Evolutionary conservation across 495 filamentous ascomycete genomes (phyloP), one percentile per base, ranked within the genome.

Genomic region (Pseudomonodictys pantanalensis): DNA sequence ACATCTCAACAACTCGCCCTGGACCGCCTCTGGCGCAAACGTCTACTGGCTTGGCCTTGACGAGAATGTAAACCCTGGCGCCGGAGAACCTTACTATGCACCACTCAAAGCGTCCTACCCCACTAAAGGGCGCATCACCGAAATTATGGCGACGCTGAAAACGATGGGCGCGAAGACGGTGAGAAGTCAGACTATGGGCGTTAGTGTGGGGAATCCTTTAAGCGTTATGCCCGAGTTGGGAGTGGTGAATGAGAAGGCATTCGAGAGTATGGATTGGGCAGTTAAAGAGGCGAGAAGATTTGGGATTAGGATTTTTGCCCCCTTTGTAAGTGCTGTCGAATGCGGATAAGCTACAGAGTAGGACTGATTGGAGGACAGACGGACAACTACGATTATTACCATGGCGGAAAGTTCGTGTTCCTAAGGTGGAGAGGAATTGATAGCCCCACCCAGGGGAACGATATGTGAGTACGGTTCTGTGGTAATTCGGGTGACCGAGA

Each of bases 41-140:
- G 72, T 82, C 7, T 83, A 83, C 68, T 82, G 80, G 80, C 72
- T 82, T 20, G 79, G 80, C 1, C 73, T 83, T 0, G 79, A 83
- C 60, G 79, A 83, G 70, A 82, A 83, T 65, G 79, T 83, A 20
- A 72, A 70, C 6, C 79, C 79, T 1, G 75, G 78, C 18, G 58
- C 70, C 4, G 0, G 74, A 7, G 69, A 77, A 56, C 79, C 79
- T 4, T 82, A 72, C 65, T 79, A 82, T 52, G 74, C 74, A 0
- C 73, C 73, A 3, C 71, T 67, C 39, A 77, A 77, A 18, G 75
- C 78, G 20, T 78, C 74, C 55, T 83, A 82, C 56, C 79, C 80
- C n/a, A 78, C 75, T 33, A 73, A 75, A 44, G 79, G 78, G 4
- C 73, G 80, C 38, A 77, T 76, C 39, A 80, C 76, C 8, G 79